Base-by-base conservation (phyloP, 495 filamentous ascomycete genomes). In the Podospora bellae-mahoneyi region DNA sequence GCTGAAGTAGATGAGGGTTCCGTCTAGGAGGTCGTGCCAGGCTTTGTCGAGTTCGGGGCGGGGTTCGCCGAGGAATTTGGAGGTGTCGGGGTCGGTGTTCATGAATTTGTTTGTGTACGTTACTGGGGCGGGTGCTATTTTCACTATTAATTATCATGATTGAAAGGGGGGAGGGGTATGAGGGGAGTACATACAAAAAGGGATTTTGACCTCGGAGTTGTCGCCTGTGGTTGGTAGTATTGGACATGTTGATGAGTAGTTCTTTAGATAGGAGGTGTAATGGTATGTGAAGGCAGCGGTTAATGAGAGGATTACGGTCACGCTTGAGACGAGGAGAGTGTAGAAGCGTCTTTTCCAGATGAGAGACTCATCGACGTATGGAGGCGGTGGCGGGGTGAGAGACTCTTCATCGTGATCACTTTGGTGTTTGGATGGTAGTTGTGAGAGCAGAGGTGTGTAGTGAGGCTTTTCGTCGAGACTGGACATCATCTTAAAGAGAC, bases 1-100 rank as follows among this genome's bases (percentile, higher is more conserved):
- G 0, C 66, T 64, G 39, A 62, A 69, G 10, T 34, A 59, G 18
- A 74, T 71, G 20, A 66, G 5, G 15, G 72, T 72, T 1, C 60
- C 67, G 20, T 60, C 32, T 4, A 74, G 72, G 0, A 74, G 56
- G 4, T 74, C 61, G 9, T 69, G 66, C 72, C 72, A 74, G 20
- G 72, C 72, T 32, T 68, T 30, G 69, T 74, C 72, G 4, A 74
- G 54, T 26, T 74, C 72, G 3, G 64, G 66, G 1, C 72, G 59
- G 9, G 72, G 72, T 6, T 72, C 30, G 0, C 72, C 72, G 60
- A 72, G 64, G 64, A 74, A 74, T 30, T 67, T 69, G n/a, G 32
- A 34, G 7, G 28, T 69, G 28, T 69, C 70, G 9, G 64, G 60
- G 27, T 69, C 69, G 3, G 19, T 60, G 19, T 27, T 39, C 16